A percentile compares a stretch with the other conserved stretches of the same genome.
phyloP scores from a whole-genome alignment of 208 protist genomes.

The Leishmania major region DNA sequence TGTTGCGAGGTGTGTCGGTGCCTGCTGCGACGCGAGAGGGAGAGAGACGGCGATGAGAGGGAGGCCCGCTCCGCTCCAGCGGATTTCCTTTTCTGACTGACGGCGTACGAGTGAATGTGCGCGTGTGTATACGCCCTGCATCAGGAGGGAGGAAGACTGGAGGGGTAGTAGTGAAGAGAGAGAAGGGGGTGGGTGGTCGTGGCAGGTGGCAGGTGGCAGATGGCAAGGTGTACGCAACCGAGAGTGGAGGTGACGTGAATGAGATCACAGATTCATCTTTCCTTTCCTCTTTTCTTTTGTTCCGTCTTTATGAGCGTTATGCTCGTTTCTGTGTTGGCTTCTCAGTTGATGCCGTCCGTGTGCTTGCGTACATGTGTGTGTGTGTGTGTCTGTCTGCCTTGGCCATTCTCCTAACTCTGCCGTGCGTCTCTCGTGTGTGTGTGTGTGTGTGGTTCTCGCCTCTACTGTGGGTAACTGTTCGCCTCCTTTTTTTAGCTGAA shows the following conservation, averaged over 20 bases:
- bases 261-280: background rate
- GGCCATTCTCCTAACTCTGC: background rate
- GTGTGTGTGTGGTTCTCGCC: background rate
- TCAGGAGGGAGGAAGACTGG: background rate
- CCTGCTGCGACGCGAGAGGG: background rate
- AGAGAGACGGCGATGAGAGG: background rate
- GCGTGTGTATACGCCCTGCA: background rate
- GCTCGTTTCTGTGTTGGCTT: background rate
- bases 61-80: background rate
- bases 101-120: background rate
- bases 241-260: background rate
- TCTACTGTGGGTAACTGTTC: background rate
- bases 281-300: background rate
- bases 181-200: background rate
- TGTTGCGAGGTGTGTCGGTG: background rate
- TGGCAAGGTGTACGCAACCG: background rate
- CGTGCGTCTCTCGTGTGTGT: background rate
- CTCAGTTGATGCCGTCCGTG: background rate
- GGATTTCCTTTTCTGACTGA: background rate
- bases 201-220: background rate
- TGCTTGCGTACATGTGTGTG: background rate
- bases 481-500: background rate
- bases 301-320: background rate
- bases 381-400: background rate
- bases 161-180: background rate